These are phyloP conservation scores for Andrographis paniculata DNA, from an alignment of 305 asterid species.

Conservation along the genomic window DNA sequence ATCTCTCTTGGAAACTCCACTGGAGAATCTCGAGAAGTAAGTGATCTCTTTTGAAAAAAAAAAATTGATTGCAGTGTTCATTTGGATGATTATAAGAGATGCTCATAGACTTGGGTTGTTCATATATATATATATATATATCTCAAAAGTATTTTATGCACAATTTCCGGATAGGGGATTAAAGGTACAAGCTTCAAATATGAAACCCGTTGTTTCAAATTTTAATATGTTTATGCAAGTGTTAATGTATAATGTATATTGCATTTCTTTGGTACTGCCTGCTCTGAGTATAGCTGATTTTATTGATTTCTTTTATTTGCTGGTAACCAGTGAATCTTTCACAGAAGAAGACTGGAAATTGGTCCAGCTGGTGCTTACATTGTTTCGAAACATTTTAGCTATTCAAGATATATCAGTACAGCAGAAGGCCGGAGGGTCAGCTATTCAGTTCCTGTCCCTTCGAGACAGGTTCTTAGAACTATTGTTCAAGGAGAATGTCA, in stretches of 20 bases:
- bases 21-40: conserved; percentile 81
- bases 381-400: conserved; percentile 78
- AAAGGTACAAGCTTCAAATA: conserved; percentile 1
- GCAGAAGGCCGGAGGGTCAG: conserved; percentile 75
- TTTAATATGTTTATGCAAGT: too few species aligned
- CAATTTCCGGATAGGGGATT: neutral
- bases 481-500: conserved; percentile 79
- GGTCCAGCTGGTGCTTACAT: conserved; percentile 87
- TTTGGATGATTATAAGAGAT: conserved; percentile 1
- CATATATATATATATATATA: too few species aligned
- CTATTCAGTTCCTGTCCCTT: conserved; percentile 50
- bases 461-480: conserved; percentile 76
- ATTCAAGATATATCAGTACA: conserved; percentile 79
- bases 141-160: too few species aligned
- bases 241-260: too few species aligned
- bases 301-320: conserved; percentile 14
- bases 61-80: neutral
- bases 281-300: neutral
- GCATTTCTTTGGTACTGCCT: too few species aligned
- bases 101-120: conserved; percentile 4
- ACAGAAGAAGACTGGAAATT: conserved; percentile 97
- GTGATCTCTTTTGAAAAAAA: neutral
- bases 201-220: too few species aligned
- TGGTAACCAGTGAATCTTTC: conserved; percentile 63
- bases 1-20: conserved; percentile 70